Evolutionary conservation across 2,329 filamentous ascomycete species (phyloP).

Genomic region (Trichoderma arundinaceum): DNA sequence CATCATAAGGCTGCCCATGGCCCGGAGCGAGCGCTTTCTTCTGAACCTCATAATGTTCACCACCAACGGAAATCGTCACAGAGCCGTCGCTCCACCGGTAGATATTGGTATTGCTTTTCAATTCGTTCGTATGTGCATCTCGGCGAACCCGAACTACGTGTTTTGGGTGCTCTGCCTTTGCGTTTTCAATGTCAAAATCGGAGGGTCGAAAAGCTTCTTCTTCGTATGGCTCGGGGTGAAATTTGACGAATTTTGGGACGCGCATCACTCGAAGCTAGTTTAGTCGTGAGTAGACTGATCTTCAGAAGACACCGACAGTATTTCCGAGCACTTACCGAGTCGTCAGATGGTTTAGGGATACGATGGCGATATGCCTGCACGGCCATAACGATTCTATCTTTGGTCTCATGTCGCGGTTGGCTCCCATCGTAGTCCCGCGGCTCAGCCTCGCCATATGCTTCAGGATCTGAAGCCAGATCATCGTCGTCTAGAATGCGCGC

Average conservation of each 20-base stretch:
- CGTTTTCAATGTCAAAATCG: conserved; percentile 60
- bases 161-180: conserved; percentile 61
- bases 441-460: conserved; percentile 50
- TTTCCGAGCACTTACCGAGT: conserved; percentile 61
- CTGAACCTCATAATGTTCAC: conserved; percentile 75
- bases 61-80: conserved; percentile 74
- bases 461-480: conserved; percentile 57
- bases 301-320: neutral
- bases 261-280: conserved; percentile 70
- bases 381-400: conserved; percentile 65
- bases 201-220: conserved; percentile 68
- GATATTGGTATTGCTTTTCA: conserved; percentile 77
- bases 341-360: conserved; percentile 72
- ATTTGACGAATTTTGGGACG: conserved; percentile 73
- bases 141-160: conserved; percentile 73
- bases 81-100: conserved; percentile 82
- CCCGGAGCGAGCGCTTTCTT: conserved; percentile 72
- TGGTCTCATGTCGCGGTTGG: conserved; percentile 53
- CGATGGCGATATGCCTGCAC: conserved; percentile 71
- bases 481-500: conserved; percentile 69
- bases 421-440: conserved; percentile 54
- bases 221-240: conserved; percentile 71
- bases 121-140: conserved; percentile 66
- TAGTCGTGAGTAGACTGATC: neutral
- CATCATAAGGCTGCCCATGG: conserved; percentile 64